Evolutionary conservation across 805 yeast genomes (phyloP), one percentile per base, ranked within the genome.

Genomic region (Hemisphaericaspora nanyangensis): DNA sequence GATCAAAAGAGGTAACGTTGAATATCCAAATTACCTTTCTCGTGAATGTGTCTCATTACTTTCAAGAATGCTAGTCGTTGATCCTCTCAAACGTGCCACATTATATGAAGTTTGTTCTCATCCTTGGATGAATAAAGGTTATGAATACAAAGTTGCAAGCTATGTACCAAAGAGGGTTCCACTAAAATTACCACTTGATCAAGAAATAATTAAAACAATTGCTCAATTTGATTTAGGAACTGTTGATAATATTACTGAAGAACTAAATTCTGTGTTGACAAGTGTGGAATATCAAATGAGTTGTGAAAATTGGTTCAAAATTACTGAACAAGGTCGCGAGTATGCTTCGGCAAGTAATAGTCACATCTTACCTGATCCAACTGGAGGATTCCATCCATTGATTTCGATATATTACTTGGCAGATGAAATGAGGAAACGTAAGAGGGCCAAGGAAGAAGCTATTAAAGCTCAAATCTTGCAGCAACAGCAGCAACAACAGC

Each of bases 91-190:
- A 44, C 79, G 99, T 55, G 95, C 95, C 1, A 62, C 83, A 0
- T 68, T 93, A 41, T 70, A 72, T 37, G 96, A 89, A 56, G 85
- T 93, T 25, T 72, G 85, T 49, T 72, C 75, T 40, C 98, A 93
- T 53, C 96, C 96, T 1, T 93, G 99, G 99, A 87, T 93, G 91
- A 74, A 73, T 40, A 80, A 81, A 56, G 96, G 96, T 26, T 89
- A 76, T 55, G 96, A 88, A 39, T 76, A 76, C 26, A 76, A 82
- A 0, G 82, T 85, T 1, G 73, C 80, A 8, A 79, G 80, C 31
- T 83, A 81, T 55, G 62, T 93, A 29, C 96, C 98, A 0, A 74
- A 72, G 35, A 73, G 99, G 49, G 61, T 68, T 3, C 99, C 99
- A 2, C 63, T 93, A 50, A 66, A 70, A 13, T 63, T 75, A 38